Base-by-base conservation (phyloP, 768 basidiomycete genomes). In the Russula foetens region DNA sequence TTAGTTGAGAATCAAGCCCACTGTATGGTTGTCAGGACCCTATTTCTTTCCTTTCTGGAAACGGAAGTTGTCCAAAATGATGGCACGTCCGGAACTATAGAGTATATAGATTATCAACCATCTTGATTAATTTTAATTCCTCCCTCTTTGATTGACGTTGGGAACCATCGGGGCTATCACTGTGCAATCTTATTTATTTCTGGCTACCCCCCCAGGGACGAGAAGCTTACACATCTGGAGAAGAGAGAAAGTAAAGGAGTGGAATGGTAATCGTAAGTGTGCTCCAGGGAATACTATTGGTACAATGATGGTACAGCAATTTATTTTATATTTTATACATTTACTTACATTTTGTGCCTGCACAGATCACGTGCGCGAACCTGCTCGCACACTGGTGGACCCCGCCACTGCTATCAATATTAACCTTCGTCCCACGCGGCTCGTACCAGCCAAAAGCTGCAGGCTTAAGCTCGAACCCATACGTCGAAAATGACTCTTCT, bases 1-100 rank as follows among this genome's bases (percentile, higher is more conserved):
- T 79, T 31, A 31, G 39, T 72, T 73, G 57, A 45, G 9, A 21
- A n/a, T 56, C 35, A 21, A 23, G 24, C 4, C 5, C 9, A 28
- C 19, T 7, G 19, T 17, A 41, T 19, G 50, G 38, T 39, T 19
- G 41, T 29, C 67, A 66, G 12, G 21, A 7, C 26, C 19, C 29
- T 5, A 21, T 23, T 15, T 7, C 14, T 38, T 52, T n/a, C n/a
- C 15, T 7, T 35, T 24, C 26, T 24, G 35, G 35, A 35, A 35
- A 35, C 35, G 35, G 35, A 35, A 12, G 35, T 35, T 7, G 35
- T 12, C 14, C 11, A 35, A 35, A 2, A 35, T 7, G 35, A 19
- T 41, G 39, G 39, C n/a, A n/a, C n/a, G 14, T 17, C 5, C 7
- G 39, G 12, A 41, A 4, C 15, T 4, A 19, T 15, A 17, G 39